Conservation (phyloP, 371 early-diverging fungal genomes). For the Quaeritorhiza haematococci region DNA sequence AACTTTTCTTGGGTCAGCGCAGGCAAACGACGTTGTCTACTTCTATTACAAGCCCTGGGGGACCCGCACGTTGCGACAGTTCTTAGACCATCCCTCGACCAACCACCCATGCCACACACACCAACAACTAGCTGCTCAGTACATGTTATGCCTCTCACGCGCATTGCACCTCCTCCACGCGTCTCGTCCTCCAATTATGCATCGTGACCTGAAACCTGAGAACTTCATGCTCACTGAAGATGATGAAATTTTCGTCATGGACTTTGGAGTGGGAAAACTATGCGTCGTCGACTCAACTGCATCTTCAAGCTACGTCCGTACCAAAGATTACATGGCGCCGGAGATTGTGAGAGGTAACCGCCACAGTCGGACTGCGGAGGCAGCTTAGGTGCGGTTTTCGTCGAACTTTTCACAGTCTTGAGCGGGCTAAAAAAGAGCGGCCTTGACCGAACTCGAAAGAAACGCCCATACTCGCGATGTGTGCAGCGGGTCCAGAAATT, state of each 20-base stretch:
- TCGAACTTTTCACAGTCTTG: conserved; percentile 1
- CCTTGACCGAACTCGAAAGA: neutral
- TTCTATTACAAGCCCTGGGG: conserved; percentile 2
- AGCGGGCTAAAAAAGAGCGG: neutral
- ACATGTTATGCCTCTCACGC: neutral
- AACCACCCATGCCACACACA: too few relatives aligned
- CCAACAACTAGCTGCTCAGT: neutral
- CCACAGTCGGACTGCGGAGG: conserved; percentile 1
- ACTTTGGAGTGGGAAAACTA: neutral
- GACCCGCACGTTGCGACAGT: neutral
- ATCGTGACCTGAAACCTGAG: conserved; percentile 2
- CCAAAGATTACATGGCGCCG: conserved; percentile 2
- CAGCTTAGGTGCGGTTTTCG: neutral
- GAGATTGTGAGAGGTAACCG: neutral
- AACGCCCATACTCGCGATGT: neutral
- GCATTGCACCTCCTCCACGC: neutral
- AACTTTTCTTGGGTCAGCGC: neutral
- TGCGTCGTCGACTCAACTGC: conserved; percentile 1
- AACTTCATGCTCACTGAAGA: neutral
- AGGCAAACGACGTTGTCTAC: neutral
- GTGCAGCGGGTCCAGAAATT: too few relatives aligned
- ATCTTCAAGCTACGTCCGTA: neutral
- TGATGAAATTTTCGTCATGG: neutral
- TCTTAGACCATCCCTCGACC: neutral
- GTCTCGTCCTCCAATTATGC: neutral